Base-by-base conservation (phyloP, 495 filamentous ascomycete species). In the Penicillium lividum region DNA sequence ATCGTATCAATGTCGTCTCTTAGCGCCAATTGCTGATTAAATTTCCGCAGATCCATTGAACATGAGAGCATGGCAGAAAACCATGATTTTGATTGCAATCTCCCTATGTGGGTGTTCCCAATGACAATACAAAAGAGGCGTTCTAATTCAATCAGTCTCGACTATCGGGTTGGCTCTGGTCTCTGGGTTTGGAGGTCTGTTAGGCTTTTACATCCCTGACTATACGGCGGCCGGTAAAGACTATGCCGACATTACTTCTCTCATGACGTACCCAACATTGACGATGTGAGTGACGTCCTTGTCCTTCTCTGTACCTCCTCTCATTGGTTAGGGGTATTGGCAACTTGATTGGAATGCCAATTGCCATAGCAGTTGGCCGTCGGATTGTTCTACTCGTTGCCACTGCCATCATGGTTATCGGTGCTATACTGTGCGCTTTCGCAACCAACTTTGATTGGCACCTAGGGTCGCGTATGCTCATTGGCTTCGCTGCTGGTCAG, bases 321-420 rank as follows among this genome's bases (percentile, higher is more conserved):
- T 46, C 4, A 29, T 10, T 5, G 10, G 30, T 7, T 34, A 56
- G 58, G 69, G 76, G 76, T 9, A 62, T 77, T 47, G 74, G 73
- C 0, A 75, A 76, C 38, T 63, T 77, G 18, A 59, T 79, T 27
- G 72, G 73, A 54, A 72, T 76, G 68, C 76, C 76, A 36, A 50
- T 77, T 1, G 73, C 76, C 2, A 64, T 77, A 31, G 69, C 72
- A 5, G 58, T 76, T 43, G 76, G 76, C 11, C 67, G 74, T 40
- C 68, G 76, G 15, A 63, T 71, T 15, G 72, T 76, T 4, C 65
- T 74, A 7, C 62, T 79, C 4, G 50, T 49, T 3, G 73, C 63
- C 7, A 72, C 66, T 1, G 22, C 70, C 3, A 54, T 75, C 7
- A 42, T 74, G 2, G 56, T 69, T 0, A 10, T 69, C 1, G 62